Evolutionary conservation across 345 rosid genomes (phyloP).

Genomic region (rapeseed (Brassica napus)): Da-Ae NC_063446.1:59156001-59156500

Average conservation of each 20-base stretch:
- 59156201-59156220: slow-evolving; percentile 91
- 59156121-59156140: neutral
- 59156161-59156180: neutral
- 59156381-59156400: slow-evolving; percentile 98
- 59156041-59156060: neutral
- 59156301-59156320: slow-evolving; percentile 96
- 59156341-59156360: slow-evolving; percentile 77
- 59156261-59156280: slow-evolving; percentile 97
- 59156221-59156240: slow-evolving; percentile 86
- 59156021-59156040: slow-evolving; percentile 87
- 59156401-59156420: slow-evolving; percentile 89
- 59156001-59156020: slow-evolving; percentile 96
- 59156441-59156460: slow-evolving; percentile 80
- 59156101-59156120: slow-evolving; percentile 9
- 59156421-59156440: slow-evolving; percentile 84
- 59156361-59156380: slow-evolving; percentile 85
- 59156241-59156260: slow-evolving; percentile 97
- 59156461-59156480: slow-evolving; percentile 74
- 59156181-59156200: neutral
- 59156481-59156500: slow-evolving; percentile 95
- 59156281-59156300: slow-evolving; percentile 85
- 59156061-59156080: neutral
- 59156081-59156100: neutral
- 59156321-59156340: slow-evolving; percentile 84
- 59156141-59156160: neutral